Conservation (phyloP, 176 grass and related monocot species). For the Oryza longistaminata region DNA sequence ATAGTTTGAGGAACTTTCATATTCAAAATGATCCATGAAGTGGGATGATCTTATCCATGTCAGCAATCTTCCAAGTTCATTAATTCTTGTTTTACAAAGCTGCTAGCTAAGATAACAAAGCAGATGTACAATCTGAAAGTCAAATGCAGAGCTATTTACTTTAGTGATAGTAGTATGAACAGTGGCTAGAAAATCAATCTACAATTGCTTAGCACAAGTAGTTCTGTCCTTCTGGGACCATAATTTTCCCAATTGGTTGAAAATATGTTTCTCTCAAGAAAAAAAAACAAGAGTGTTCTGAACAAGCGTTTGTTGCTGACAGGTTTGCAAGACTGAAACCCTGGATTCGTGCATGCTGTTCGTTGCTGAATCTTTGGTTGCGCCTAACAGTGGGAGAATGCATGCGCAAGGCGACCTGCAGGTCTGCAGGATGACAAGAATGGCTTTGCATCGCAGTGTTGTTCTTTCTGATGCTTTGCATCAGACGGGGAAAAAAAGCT, state of each 20-base stretch:
- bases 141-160: neutral
- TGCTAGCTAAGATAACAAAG: neutral
- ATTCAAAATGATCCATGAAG: neutral
- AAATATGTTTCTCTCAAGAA: neutral
- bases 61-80: neutral
- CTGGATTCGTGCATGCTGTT: neutral
- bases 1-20: slow-evolving; percentile 14
- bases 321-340: slow-evolving; percentile 36
- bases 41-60: neutral
- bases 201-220: neutral
- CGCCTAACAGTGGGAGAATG: slow-evolving; percentile 2
- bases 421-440: neutral
- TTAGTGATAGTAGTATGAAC: neutral
- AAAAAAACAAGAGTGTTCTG: slow-evolving; percentile 8
- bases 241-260: neutral
- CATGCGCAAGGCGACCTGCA: neutral
- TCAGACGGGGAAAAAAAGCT: neutral
- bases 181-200: neutral
- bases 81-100: neutral
- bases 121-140: neutral
- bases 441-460: neutral
- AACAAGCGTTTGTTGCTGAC: neutral
- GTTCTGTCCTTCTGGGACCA: neutral
- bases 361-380: slow-evolving; percentile 34
- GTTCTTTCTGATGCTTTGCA: neutral